Conservation (phyloP, 2,329 filamentous ascomycete species). For the Aureobasidium sp. region DNA sequence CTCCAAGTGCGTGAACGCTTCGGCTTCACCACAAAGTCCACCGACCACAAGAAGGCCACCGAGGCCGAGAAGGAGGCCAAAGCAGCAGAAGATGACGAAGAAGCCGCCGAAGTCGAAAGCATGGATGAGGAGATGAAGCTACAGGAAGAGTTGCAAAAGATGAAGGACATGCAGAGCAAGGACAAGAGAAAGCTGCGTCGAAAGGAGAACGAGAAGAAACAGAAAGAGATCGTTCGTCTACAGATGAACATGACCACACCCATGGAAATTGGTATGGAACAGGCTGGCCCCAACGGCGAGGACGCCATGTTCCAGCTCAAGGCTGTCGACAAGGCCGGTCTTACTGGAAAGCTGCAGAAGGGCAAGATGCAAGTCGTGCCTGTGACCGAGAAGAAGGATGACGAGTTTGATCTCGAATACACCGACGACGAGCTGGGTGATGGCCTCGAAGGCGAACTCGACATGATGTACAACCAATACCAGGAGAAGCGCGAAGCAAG, state of each 20-base stretch:
- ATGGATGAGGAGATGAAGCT: slow-evolving; percentile 95
- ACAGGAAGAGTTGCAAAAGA: slow-evolving; percentile 74
- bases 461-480: slow-evolving; percentile 80
- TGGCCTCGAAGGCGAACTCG: slow-evolving; percentile 73
- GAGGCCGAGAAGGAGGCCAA: slow-evolving; percentile 31
- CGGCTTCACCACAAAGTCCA: slow-evolving; percentile 49
- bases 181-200: slow-evolving; percentile 78
- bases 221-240: slow-evolving; percentile 90
- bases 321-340: slow-evolving; percentile 67
- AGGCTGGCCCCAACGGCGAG: slow-evolving; percentile 68
- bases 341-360: slow-evolving; percentile 55
- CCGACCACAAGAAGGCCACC: slow-evolving; percentile 18
- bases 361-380: slow-evolving; percentile 70
- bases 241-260: slow-evolving; percentile 96
- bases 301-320: slow-evolving; percentile 84
- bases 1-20: slow-evolving; percentile 85
- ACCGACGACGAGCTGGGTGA: slow-evolving; percentile 71
- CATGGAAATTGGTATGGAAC: slow-evolving; percentile 91
- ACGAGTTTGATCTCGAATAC: slow-evolving; percentile 45
- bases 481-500: slow-evolving; percentile 69
- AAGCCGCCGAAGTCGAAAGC: slow-evolving; percentile 71
- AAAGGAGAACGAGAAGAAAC: slow-evolving; percentile 87
- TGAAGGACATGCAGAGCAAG: slow-evolving; percentile 71
- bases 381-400: slow-evolving; percentile 40
- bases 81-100: slow-evolving; percentile 43